A percentile compares a stretch with the other conserved stretches of the same genome.
These are phyloP conservation scores for Tolypocladium nubicola DNA, from an alignment of 2,329 filamentous ascomycete species.

Conservation along the genomic window DNA sequence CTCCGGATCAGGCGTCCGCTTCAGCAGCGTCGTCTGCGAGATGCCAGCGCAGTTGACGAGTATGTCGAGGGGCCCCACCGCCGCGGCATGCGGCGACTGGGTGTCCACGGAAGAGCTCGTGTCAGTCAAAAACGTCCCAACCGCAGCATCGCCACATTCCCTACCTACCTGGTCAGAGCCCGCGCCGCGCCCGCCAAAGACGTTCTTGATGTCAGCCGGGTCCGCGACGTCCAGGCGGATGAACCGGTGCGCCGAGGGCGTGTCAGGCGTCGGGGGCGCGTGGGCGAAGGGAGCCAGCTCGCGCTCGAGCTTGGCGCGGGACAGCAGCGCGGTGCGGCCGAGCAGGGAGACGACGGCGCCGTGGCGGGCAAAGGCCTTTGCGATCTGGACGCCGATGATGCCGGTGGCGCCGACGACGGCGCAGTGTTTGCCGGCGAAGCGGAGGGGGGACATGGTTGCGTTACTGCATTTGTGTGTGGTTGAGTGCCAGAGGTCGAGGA, in stretches of 20 bases:
- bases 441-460: slow-evolving; percentile 12
- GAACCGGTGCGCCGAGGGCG: slow-evolving; percentile 20
- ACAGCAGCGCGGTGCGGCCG: slow-evolving; percentile 40
- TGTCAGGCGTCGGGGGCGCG: slow-evolving; percentile 4
- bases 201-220: slow-evolving; percentile 15
- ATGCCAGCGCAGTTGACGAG: slow-evolving; percentile 76
- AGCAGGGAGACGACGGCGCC: slow-evolving; percentile 52
- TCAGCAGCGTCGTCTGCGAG: slow-evolving; percentile 53
- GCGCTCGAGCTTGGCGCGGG: slow-evolving; percentile 28
- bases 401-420: slow-evolving; percentile 62
- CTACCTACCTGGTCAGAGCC: neutral
- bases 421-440: slow-evolving; percentile 37
- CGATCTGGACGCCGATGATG: slow-evolving; percentile 60
- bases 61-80: slow-evolving; percentile 35
- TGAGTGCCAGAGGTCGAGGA: neutral
- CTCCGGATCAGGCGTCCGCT: slow-evolving; percentile 36
- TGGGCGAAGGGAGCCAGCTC: slow-evolving; percentile 15
- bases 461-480: neutral
- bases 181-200: slow-evolving; percentile 11
- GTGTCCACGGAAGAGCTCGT: neutral
- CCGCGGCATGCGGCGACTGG: neutral
- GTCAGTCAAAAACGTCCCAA: neutral
- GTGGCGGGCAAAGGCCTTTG: slow-evolving; percentile 50
- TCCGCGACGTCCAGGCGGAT: slow-evolving; percentile 22
- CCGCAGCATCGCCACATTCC: neutral